phyloP scores from a whole-genome alignment of 306 rosid genomes.

The Inga oerstediana region DNA sequence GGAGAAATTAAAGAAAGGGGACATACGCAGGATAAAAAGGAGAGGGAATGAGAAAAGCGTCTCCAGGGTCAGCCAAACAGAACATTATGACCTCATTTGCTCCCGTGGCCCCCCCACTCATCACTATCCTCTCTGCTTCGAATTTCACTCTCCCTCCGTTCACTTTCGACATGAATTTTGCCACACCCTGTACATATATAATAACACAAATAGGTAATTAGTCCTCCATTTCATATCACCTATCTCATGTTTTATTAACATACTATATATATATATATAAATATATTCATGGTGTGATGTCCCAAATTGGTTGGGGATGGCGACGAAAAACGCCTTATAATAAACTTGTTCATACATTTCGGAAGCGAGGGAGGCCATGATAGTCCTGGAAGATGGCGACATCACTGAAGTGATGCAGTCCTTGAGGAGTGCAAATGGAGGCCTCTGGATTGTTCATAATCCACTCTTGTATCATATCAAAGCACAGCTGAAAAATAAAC shows the following conservation, averaged over 20 bases:
- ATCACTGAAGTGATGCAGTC: too few relatives aligned
- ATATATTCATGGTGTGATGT: neutral
- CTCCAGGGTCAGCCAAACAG: conserved; percentile 67
- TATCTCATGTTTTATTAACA: neutral
- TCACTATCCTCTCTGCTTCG: conserved; percentile 56
- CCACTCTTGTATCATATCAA: too few relatives aligned
- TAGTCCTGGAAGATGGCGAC: too few relatives aligned
- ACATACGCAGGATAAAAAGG: conserved; percentile 72
- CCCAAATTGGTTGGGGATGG: too few relatives aligned
- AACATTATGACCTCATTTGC: conserved; percentile 64
- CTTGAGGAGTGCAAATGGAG: too few relatives aligned
- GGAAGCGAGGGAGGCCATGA: too few relatives aligned
- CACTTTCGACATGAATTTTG: conserved; percentile 8
- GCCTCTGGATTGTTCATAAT: too few relatives aligned
- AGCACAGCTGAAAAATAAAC: too few relatives aligned
- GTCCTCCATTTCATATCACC: neutral
- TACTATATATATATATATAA: too few relatives aligned
- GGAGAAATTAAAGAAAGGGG: neutral
- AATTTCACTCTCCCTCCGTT: conserved; percentile 29
- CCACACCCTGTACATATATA: conserved; percentile 41
- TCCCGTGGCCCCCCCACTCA: conserved; percentile 81
- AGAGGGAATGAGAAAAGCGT: conserved; percentile 65
- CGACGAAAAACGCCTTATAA: too few relatives aligned
- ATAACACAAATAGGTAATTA: neutral
- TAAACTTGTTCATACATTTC: too few relatives aligned